phyloP scores from a whole-genome alignment of 2,329 filamentous ascomycete genomes.

The Hortaea werneckii region DNA sequence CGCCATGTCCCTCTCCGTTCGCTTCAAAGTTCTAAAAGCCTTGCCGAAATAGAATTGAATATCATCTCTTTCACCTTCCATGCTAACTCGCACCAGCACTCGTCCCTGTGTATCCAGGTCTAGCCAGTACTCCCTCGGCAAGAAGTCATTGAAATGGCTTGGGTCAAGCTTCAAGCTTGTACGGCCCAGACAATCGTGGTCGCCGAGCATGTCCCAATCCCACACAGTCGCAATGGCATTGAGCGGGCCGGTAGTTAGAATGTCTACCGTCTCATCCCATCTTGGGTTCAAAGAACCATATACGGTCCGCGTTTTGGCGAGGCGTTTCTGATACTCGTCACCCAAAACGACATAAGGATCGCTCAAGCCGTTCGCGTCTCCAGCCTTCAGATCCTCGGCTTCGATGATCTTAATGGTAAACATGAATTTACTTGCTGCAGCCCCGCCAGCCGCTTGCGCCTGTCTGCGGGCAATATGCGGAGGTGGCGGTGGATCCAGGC shows the following conservation, averaged over 20 bases:
- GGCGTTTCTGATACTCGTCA: conserved; percentile 93
- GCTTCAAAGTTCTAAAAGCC: conserved; percentile 86
- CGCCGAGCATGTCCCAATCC: conserved; percentile 95
- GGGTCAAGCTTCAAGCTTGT: conserved; percentile 98
- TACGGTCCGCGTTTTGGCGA: conserved; percentile 88
- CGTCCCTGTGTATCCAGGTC: conserved; percentile 93
- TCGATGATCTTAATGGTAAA: conserved; percentile 99
- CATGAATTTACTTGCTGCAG: conserved; percentile 64
- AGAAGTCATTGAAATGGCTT: conserved; percentile 90
- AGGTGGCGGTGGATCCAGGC: conserved; percentile 61
- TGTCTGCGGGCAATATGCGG: conserved; percentile 50
- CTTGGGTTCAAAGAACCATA: conserved; percentile 84
- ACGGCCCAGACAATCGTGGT: conserved; percentile 92
- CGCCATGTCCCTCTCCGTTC: conserved; percentile 96
- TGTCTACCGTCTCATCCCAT: conserved; percentile 96
- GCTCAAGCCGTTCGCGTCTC: conserved; percentile 85
- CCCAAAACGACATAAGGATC: conserved; percentile 96
- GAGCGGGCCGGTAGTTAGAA: conserved; percentile 80
- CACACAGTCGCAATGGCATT: conserved; percentile 96
- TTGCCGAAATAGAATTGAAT: conserved; percentile 99
- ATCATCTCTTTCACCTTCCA: conserved; percentile 97
- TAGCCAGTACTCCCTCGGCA: conserved; percentile 94
- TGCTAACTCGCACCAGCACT: conserved; percentile 80
- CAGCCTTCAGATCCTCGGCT: conserved; percentile 95
- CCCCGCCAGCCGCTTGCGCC: neutral